Conservation (phyloP, 2,329 filamentous ascomycete species). For the Neofusicoccum sp. region DNA sequence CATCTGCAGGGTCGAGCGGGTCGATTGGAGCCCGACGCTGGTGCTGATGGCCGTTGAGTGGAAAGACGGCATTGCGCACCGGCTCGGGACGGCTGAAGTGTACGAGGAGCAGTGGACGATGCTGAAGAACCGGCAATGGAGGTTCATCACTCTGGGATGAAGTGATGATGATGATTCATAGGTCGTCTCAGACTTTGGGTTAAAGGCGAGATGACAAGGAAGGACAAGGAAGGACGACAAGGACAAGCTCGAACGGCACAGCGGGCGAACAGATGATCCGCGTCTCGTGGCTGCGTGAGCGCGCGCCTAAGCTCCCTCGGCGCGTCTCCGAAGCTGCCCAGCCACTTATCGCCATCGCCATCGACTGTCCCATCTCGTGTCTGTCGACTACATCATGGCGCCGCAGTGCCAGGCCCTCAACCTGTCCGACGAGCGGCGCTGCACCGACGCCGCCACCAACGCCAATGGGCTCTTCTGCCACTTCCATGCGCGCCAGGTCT, state of each 20-base stretch:
- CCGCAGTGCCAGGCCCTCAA: slow-evolving; percentile 32
- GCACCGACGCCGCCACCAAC: slow-evolving; percentile 41
- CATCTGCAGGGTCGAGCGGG: not conserved
- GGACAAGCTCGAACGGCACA: too few relatives aligned
- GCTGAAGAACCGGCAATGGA: not conserved
- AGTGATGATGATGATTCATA: not conserved
- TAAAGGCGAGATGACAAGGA: too few relatives aligned
- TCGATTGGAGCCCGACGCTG: not conserved
- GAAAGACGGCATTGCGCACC: not conserved
- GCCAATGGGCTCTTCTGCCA: slow-evolving; percentile 46
- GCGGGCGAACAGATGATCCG: too few relatives aligned
- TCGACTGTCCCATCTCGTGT: too few relatives aligned
- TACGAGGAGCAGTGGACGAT: not conserved
- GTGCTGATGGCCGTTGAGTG: not conserved
- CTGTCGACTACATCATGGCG: not conserved
- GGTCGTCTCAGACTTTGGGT: too few relatives aligned
- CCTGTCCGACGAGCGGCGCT: slow-evolving; percentile 41
- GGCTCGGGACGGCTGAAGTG: not conserved
- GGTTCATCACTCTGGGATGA: not conserved
- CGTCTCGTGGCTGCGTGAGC: too few relatives aligned
- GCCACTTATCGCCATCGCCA: too few relatives aligned
- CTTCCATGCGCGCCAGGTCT: slow-evolving; percentile 44
- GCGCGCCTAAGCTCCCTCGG: too few relatives aligned
- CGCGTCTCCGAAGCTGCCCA: too few relatives aligned
- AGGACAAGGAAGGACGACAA: too few relatives aligned